phyloP scores from a whole-genome alignment of 2,329 filamentous ascomycete species.

The Erysiphe pulchra region DNA sequence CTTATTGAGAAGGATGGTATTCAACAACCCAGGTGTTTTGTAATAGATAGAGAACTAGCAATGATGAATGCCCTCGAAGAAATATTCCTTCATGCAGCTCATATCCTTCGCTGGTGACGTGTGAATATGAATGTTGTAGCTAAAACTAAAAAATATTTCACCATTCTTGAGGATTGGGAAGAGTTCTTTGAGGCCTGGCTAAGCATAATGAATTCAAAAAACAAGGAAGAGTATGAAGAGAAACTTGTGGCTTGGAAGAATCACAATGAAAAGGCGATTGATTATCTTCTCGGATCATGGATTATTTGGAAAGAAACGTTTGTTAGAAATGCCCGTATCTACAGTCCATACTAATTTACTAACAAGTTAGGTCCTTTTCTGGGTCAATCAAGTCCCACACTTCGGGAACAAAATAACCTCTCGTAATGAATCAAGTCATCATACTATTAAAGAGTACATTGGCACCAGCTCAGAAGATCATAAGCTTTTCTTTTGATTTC shows the following conservation, averaged over 20 bases:
- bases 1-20: background rate
- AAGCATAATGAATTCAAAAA: too few species aligned
- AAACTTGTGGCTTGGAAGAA: background rate
- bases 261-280: background rate
- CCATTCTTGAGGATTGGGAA: too few species aligned
- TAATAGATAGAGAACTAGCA: background rate
- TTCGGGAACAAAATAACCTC: background rate
- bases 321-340: background rate
- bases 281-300: background rate
- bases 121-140: background rate
- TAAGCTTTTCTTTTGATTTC: too few species aligned
- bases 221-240: background rate
- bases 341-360: background rate
- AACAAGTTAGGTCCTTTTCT: background rate
- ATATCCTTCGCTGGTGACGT: background rate
- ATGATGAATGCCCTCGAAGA: background rate
- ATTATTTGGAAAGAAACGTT: background rate
- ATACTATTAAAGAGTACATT: too few species aligned
- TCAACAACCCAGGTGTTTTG: background rate
- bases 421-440: too few species aligned
- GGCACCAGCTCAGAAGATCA: too few species aligned
- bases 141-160: too few species aligned
- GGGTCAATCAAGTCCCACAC: background rate
- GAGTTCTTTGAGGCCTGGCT: too few species aligned
- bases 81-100: background rate